A percentile compares a stretch with the other conserved stretches of the same genome.
phyloP scores from a whole-genome alignment of 306 rosid genomes.

The Citrullus colocynthis region DNA sequence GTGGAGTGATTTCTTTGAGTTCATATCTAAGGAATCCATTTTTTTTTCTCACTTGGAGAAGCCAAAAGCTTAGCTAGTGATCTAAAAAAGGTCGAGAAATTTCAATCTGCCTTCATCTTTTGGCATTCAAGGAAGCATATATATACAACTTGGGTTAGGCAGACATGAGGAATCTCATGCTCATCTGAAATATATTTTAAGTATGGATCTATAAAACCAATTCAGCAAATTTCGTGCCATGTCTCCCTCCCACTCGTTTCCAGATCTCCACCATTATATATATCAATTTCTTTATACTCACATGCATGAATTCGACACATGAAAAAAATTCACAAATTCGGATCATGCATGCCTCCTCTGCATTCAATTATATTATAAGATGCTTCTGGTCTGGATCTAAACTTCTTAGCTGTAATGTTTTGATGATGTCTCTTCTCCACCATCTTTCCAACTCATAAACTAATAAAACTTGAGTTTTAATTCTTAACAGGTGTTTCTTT shows the following conservation, averaged over 20 bases:
- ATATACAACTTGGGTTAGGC: neutral
- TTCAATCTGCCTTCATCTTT: neutral
- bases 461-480: neutral
- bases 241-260: constrained; percentile 13
- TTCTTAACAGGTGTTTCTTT: neutral
- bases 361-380: neutral
- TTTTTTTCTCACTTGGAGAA: neutral
- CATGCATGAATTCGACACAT: neutral
- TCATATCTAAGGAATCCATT: constrained; percentile 8
- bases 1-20: neutral
- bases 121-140: neutral
- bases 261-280: neutral
- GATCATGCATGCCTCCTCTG: neutral
- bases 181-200: neutral
- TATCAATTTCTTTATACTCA: neutral
- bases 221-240: constrained; percentile 1
- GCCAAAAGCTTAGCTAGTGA: neutral
- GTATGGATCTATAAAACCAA: constrained; percentile 1
- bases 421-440: neutral
- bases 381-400: constrained; percentile 20
- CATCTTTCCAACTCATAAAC: neutral
- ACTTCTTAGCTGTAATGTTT: constrained; percentile 10
- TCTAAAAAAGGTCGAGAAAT: neutral
- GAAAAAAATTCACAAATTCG: neutral
- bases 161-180: neutral